Conservation (phyloP, 1,139 yeast genomes). For the Taiozyma sp. region DNA sequence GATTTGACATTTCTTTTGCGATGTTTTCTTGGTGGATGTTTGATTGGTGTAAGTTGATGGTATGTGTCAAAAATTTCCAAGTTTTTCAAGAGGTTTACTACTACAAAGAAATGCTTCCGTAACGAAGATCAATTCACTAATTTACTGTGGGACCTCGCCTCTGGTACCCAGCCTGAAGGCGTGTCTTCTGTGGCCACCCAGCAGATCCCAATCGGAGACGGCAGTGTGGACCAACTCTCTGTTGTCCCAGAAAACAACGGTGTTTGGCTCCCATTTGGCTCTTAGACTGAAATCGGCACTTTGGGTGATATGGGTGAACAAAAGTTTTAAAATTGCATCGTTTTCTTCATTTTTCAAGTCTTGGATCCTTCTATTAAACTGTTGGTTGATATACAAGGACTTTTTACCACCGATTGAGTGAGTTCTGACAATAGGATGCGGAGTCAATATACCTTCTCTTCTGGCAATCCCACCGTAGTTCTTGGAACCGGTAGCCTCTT, state of each 20-base stretch:
- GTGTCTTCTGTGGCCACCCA: conserved; percentile 9
- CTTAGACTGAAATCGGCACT: conserved; percentile 47
- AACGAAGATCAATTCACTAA: neutral
- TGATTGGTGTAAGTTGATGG: neutral
- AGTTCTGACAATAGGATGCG: conserved; percentile 62
- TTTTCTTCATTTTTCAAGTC: conserved; percentile 64
- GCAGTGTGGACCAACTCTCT: conserved; percentile 59
- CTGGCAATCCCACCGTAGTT: conserved; percentile 54
- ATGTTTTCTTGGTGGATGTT: neutral
- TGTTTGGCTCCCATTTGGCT: conserved; percentile 49
- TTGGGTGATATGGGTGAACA: conserved; percentile 42
- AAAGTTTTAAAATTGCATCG: conserved; percentile 45
- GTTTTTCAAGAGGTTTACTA: too few species aligned
- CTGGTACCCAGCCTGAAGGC: conserved; percentile 12
- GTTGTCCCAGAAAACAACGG: conserved; percentile 70
- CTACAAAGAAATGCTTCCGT: too few species aligned
- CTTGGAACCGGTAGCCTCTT: conserved; percentile 53
- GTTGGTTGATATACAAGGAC: conserved; percentile 50
- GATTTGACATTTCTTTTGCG: conserved; percentile 27
- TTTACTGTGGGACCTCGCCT: conserved; percentile 6
- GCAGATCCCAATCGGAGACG: conserved; percentile 47
- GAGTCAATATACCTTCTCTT: conserved; percentile 50
- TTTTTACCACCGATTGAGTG: conserved; percentile 65
- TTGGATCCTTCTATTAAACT: conserved; percentile 57
- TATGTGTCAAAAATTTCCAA: neutral